Percentiles rank a stretch among this genome's conserved stretches.
phyloP scores from a whole-genome alignment of 2,329 filamentous ascomycete species.

The Penicillium sp. region DNA sequence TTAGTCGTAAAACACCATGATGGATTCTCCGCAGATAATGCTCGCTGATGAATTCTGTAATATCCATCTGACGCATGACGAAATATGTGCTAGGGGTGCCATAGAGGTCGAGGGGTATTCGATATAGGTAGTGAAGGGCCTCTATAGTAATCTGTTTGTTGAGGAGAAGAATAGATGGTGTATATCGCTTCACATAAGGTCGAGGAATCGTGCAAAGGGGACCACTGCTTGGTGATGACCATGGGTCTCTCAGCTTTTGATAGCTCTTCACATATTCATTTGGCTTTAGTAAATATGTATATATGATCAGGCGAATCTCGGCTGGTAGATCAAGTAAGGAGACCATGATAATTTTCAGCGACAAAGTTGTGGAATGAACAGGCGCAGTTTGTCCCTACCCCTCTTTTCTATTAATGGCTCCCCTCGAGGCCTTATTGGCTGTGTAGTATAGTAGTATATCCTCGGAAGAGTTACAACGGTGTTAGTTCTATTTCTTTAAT shows the following conservation, averaged over 20 bases:
- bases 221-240: not conserved
- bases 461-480: too few relatives aligned
- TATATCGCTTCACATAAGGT: not conserved
- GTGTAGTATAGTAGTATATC: not conserved
- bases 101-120: not conserved
- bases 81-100: not conserved
- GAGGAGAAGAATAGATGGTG: not conserved
- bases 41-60: not conserved
- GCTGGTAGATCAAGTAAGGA: not conserved
- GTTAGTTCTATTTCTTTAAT: not conserved
- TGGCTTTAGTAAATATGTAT: not conserved
- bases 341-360: not conserved
- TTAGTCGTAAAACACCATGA: not conserved
- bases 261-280: slow-evolving; percentile 1
- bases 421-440: not conserved
- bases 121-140: not conserved
- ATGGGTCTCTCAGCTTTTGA: not conserved
- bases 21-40: not conserved
- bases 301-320: not conserved
- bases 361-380: not conserved
- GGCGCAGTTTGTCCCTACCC: not conserved
- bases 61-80: not conserved
- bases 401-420: not conserved
- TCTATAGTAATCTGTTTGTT: not conserved
- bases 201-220: not conserved